Evolutionary conservation across 148 eudicot genomes (phyloP).

Genomic region (Rhododendron ovatum): DNA sequence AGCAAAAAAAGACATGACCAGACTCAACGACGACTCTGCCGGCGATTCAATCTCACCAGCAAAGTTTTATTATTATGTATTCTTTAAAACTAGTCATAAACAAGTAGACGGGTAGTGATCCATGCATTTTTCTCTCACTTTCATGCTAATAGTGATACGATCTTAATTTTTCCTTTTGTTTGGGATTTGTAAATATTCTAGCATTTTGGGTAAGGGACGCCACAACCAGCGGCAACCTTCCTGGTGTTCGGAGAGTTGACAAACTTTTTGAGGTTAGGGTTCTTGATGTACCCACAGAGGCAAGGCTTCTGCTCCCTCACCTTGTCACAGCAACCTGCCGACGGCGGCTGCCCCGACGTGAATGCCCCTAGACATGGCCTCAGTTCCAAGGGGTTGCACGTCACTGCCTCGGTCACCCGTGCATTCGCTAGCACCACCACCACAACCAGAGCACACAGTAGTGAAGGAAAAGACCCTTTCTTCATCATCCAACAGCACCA

Average conservation of each 20-base stretch:
- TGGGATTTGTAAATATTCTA: constrained; percentile 1
- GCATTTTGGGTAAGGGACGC: constrained; percentile 22
- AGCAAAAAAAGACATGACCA: no score
- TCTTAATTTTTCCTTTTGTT: no score
- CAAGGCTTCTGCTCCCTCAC: constrained; percentile 35
- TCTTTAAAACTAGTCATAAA: no score
- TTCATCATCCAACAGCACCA: neutral
- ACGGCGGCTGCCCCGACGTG: constrained; percentile 13
- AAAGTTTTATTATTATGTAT: no score
- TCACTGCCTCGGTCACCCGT: constrained; percentile 16
- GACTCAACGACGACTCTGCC: no score
- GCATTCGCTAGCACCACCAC: neutral
- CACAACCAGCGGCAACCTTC: constrained; percentile 21
- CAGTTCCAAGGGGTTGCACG: constrained; percentile 21
- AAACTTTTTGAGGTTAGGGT: constrained; percentile 23
- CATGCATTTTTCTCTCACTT: no score
- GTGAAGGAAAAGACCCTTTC: neutral
- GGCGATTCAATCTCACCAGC: no score
- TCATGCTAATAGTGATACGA: no score
- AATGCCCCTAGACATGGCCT: constrained; percentile 27
- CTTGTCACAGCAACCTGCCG: constrained; percentile 29
- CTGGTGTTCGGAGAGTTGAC: constrained; percentile 24
- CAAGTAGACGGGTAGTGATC: no score
- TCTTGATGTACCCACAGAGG: constrained; percentile 24
- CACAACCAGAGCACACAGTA: neutral